These are phyloP conservation scores for Ehretia macrophylla DNA, from an alignment of 257 asterid genomes.

Conservation along the genomic window DNA sequence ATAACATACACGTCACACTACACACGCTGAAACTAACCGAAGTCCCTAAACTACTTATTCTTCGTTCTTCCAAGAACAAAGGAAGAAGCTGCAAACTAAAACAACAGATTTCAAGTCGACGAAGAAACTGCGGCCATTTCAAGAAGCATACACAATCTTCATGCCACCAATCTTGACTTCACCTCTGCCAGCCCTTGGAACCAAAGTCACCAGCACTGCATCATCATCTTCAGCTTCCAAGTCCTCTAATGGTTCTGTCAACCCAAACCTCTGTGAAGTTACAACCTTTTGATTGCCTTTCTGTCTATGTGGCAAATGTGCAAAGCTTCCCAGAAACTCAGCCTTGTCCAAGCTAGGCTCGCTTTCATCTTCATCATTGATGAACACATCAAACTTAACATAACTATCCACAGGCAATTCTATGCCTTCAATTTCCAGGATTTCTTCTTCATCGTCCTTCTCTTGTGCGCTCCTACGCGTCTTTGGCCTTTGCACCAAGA, in stretches of 20 bases:
- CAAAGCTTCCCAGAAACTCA: conserved; percentile 68
- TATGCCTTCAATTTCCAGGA: conserved; percentile 43
- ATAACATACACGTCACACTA: too few relatives aligned
- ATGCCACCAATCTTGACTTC: conserved; percentile 48
- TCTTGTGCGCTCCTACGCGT: conserved; percentile 48
- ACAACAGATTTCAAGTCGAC: neutral
- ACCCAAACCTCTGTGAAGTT: conserved; percentile 45
- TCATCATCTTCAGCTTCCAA: conserved; percentile 64
- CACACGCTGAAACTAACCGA: too few relatives aligned
- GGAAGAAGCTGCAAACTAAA: neutral
- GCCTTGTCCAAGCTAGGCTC: conserved; percentile 38
- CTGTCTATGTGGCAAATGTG: conserved; percentile 59
- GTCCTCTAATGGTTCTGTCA: conserved; percentile 59
- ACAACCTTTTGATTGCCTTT: conserved; percentile 36
- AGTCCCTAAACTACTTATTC: neutral
- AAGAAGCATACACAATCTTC: conserved; percentile 36
- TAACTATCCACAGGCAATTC: conserved; percentile 42
- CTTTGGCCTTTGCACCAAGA: conserved; percentile 62
- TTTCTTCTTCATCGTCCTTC: conserved; percentile 51
- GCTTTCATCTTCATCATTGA: conserved; percentile 56
- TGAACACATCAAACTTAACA: conserved; percentile 56
- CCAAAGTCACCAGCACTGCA: conserved; percentile 56
- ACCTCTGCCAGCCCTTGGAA: conserved; percentile 44
- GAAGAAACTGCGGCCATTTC: neutral
- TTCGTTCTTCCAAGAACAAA: neutral